Base-by-base conservation (phyloP, 768 basidiomycete species). In the Ramaria rubella region DNA sequence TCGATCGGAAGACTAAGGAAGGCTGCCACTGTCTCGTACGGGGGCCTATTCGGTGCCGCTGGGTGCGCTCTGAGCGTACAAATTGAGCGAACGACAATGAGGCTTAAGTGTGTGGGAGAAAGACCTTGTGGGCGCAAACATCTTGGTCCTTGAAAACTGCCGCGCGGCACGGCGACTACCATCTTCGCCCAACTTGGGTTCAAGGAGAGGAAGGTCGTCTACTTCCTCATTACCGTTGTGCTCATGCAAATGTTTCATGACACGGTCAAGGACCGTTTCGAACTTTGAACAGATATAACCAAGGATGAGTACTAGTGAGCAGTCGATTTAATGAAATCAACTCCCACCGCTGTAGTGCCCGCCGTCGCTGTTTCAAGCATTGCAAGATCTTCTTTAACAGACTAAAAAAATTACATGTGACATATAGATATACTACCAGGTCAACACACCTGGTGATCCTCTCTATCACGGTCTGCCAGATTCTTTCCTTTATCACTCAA, bases 221-320 rank as follows among this genome's bases (percentile, higher is more conserved):
- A 66, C 64, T 63, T 85, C 83, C 59, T 86, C 83, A 61, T 72
- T 73, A 45, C 81, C 77, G 62, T 80, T 81, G 66, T 83, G 81
- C 8, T 73, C 66, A 53, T 69, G 75, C 57, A 85, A 64, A 43
- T 75, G 70, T 7, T 69, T 69, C 73, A 84, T 79, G 36, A 81
- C 67, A 6, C 66, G 59, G 52, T 72, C 74, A 30, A 86, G 61
- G 5, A 73, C 58, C 1, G 60, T 38, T 48, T 77, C 69, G 60
- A 80, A 79, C 43, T 79, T 38, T n/a, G n/a, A n/a, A n/a, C n/a
- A n/a, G n/a, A n/a, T n/a, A n/a, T n/a, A 38, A 38, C n/a, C 36
- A 38, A 38, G 36, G 11, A 11, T 24, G n/a, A 2, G 57, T 48
- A 17, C 53, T 60, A 8, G 57, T 38, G 27, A 38, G 17, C 24